A percentile compares a stretch with the other conserved stretches of the same genome.
Evolutionary conservation across 192 early-diverging fungal genomes (phyloP).

Genomic region (Linnemannia schmuckeri): DNA sequence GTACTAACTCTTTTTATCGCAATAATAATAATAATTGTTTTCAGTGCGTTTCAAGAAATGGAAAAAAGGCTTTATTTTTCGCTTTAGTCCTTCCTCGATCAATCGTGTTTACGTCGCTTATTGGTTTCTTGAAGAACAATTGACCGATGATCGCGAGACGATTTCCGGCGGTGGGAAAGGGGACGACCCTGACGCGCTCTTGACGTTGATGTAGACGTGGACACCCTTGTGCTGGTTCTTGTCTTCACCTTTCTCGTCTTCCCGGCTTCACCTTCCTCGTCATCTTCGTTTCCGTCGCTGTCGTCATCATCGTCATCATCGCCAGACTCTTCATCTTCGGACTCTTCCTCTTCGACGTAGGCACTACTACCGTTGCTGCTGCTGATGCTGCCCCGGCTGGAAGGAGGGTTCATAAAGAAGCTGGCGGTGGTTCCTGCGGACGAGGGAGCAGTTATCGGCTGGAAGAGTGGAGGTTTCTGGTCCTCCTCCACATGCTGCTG

Average conservation of each 20-base stretch:
- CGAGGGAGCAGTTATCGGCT: background rate
- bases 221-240: background rate
- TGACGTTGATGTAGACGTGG: background rate
- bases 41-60: background rate
- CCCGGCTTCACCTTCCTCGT: background rate
- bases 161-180: background rate
- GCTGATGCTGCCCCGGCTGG: background rate
- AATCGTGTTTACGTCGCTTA: slow-evolving; percentile 30
- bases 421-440: background rate
- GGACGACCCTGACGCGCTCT: too few relatives aligned
- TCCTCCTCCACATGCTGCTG: background rate
- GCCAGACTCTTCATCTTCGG: background rate
- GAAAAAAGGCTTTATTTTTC: background rate
- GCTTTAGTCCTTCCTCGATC: background rate
- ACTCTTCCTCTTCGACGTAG: slow-evolving; percentile 1
- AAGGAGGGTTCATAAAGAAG: background rate
- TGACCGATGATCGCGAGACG: slow-evolving; percentile 19
- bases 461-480: background rate
- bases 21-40: background rate
- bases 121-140: slow-evolving; percentile 14
- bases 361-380: background rate
- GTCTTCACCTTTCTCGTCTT: background rate
- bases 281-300: background rate
- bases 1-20: background rate
- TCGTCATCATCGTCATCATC: background rate